Percentiles rank a stretch among this genome's conserved stretches.
Evolutionary conservation across 2,329 filamentous ascomycete species (phyloP).

Genomic region (Colletotrichum higginsianum): DNA sequence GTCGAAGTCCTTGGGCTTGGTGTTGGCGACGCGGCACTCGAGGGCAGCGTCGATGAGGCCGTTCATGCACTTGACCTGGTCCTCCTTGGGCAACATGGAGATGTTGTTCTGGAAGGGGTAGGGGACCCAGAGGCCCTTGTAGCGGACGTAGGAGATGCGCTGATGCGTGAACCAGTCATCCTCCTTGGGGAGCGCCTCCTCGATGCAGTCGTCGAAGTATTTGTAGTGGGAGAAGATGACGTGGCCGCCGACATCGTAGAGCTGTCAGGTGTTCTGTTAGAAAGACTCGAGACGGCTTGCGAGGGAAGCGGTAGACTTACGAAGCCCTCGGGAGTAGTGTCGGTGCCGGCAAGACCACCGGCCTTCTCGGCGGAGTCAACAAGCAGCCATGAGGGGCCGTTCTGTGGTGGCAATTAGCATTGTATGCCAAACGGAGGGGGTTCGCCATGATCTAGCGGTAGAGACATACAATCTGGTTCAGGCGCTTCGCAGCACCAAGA

Average conservation of each 20-base stretch:
- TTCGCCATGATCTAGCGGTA: constrained; percentile 48
- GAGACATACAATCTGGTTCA: constrained; percentile 89
- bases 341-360: constrained; percentile 95
- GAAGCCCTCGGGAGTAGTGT: constrained; percentile 95
- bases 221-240: constrained; percentile 99
- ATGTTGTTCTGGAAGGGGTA: constrained; percentile 99
- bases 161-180: constrained; percentile 98
- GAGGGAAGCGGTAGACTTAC: constrained; percentile 71
- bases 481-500: constrained; percentile 96
- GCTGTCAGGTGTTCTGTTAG: constrained; percentile 63
- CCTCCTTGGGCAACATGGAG: constrained; percentile 96
- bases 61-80: constrained; percentile 94
- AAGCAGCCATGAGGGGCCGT: constrained; percentile 95
- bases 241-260: constrained; percentile 98
- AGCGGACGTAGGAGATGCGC: constrained; percentile 98
- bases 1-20: constrained; percentile 96
- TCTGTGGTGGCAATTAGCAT: constrained; percentile 63
- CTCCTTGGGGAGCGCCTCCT: constrained; percentile 94
- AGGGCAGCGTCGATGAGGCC: constrained; percentile 96
- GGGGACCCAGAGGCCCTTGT: constrained; percentile 96
- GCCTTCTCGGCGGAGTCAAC: constrained; percentile 92
- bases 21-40: constrained; percentile 87
- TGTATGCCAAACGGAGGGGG: constrained; percentile 45
- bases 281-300: neutral
- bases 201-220: constrained; percentile 99